These are phyloP conservation scores for Schwanniomyces pseudopolymorphus DNA, from an alignment of 805 yeast genomes.

Conservation along the genomic window DNA sequence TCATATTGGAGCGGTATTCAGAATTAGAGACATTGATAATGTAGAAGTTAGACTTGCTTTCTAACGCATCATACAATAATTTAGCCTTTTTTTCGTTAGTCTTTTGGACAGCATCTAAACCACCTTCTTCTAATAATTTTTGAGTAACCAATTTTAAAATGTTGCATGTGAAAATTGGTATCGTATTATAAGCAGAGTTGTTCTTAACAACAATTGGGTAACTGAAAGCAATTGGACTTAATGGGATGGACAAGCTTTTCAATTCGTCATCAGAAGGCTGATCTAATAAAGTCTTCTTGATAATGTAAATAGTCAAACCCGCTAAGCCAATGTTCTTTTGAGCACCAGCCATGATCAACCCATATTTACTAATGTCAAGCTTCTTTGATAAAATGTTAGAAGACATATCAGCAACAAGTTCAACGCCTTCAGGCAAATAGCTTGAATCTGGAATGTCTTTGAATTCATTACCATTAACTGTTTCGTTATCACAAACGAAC, in stretches of 20 bases:
- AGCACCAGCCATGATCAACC: slow-evolving; percentile 94
- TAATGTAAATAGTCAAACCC: slow-evolving; percentile 88
- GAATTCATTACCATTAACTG: slow-evolving; percentile 94
- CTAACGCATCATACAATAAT: slow-evolving; percentile 64
- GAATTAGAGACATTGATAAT: slow-evolving; percentile 61
- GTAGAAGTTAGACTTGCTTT: slow-evolving; percentile 62
- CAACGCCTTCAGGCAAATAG: slow-evolving; percentile 63
- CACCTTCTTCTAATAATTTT: slow-evolving; percentile 65
- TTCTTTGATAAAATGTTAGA: slow-evolving; percentile 84
- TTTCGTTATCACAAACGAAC: slow-evolving; percentile 94
- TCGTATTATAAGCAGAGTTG: slow-evolving; percentile 93
- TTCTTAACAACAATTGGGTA: slow-evolving; percentile 83
- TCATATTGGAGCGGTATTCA: slow-evolving; percentile 78
- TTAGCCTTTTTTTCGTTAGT: slow-evolving; percentile 62
- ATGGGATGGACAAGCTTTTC: slow-evolving; percentile 60
- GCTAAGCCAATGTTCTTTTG: slow-evolving; percentile 98
- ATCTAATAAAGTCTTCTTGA: slow-evolving; percentile 75
- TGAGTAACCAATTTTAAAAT: slow-evolving; percentile 77
- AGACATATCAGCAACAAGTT: slow-evolving; percentile 91
- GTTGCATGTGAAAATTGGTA: slow-evolving; percentile 90
- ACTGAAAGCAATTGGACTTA: slow-evolving; percentile 86
- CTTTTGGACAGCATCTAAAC: slow-evolving; percentile 59
- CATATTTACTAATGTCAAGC: slow-evolving; percentile 81
- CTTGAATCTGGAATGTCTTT: slow-evolving; percentile 47
- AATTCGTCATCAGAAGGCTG: slow-evolving; percentile 65